phyloP scores from a whole-genome alignment of 192 early-diverging fungal species.

The Hyaloraphidium curvatum region DNA sequence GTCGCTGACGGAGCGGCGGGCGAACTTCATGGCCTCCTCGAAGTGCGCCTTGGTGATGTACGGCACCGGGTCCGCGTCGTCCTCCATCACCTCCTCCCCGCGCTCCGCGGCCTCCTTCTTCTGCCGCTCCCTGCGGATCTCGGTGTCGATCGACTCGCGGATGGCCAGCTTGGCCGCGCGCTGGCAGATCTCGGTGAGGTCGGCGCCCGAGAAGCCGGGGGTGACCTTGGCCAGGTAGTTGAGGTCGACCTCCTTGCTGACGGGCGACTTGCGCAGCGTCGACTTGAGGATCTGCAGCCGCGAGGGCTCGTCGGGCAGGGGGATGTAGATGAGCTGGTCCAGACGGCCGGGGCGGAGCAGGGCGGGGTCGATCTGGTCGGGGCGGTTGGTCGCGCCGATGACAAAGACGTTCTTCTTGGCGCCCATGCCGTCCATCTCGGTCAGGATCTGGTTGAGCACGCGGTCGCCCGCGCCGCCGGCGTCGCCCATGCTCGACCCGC shows the following conservation, averaged over 20 bases:
- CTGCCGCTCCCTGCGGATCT: slow-evolving; percentile 51
- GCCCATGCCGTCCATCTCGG: slow-evolving; percentile 99
- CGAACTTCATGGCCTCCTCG: slow-evolving; percentile 97
- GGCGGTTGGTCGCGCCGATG: slow-evolving; percentile 97
- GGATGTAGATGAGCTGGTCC: slow-evolving; percentile 97
- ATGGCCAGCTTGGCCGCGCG: slow-evolving; percentile 93
- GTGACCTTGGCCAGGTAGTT: slow-evolving; percentile 70
- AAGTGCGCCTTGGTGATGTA: slow-evolving; percentile 91
- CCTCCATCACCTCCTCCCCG: slow-evolving; percentile 49
- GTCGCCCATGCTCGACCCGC: slow-evolving; percentile 61
- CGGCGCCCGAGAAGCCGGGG: slow-evolving; percentile 91
- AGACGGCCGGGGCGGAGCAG: slow-evolving; percentile 94
- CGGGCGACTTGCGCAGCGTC: slow-evolving; percentile 83
- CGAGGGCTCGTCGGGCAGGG: slow-evolving; percentile 74
- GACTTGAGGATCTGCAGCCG: slow-evolving; percentile 68
- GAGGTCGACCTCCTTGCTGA: slow-evolving; percentile 60
- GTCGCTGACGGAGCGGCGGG: slow-evolving; percentile 85
- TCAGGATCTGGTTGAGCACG: slow-evolving; percentile 96
- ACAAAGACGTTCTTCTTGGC: slow-evolving; percentile 99
- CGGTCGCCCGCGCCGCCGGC: slow-evolving; percentile 88
- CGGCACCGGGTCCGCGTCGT: slow-evolving; percentile 70
- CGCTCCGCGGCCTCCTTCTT: slow-evolving; percentile 41
- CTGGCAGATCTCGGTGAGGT: slow-evolving; percentile 97
- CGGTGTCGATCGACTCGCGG: slow-evolving; percentile 82
- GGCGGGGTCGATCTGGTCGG: slow-evolving; percentile 95